A percentile compares a stretch with the other conserved stretches of the same genome.
Conservation (phyloP, 2,329 filamentous ascomycete genomes). For the Claviceps pusilla region DNA sequence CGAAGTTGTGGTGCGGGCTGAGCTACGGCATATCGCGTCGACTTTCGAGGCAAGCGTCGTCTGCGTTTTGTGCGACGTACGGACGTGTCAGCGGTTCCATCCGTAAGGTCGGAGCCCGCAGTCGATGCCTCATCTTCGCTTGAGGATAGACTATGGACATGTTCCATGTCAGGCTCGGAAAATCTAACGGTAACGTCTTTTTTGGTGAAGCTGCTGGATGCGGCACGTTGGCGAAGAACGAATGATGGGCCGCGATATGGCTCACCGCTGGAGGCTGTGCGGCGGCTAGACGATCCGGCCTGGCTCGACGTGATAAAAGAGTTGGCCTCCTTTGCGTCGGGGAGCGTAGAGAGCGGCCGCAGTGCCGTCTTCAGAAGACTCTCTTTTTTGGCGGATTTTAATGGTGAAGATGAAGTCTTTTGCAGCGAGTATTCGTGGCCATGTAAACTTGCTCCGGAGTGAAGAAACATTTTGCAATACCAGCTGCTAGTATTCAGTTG, state of each 20-base stretch:
- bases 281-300: background rate
- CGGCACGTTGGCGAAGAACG: slow-evolving; percentile 15
- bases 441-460: slow-evolving; percentile 43
- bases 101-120: slow-evolving; percentile 29
- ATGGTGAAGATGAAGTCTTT: slow-evolving; percentile 13
- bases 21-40: slow-evolving; percentile 51
- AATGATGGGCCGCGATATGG: background rate
- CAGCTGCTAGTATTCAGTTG: background rate
- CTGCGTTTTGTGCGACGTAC: slow-evolving; percentile 26
- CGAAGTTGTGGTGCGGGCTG: slow-evolving; percentile 47
- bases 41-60: slow-evolving; percentile 34
- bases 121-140: slow-evolving; percentile 35
- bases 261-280: slow-evolving; percentile 2
- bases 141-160: slow-evolving; percentile 14
- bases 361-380: slow-evolving; percentile 29
- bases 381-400: slow-evolving; percentile 21
- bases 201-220: slow-evolving; percentile 24
- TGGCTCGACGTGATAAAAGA: slow-evolving; percentile 1
- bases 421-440: slow-evolving; percentile 42
- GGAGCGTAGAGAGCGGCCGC: slow-evolving; percentile 18
- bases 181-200: slow-evolving; percentile 33
- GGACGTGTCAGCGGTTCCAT: slow-evolving; percentile 28
- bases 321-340: slow-evolving; percentile 8
- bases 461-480: slow-evolving; percentile 35
- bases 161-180: slow-evolving; percentile 20